Evolutionary conservation across 2,329 filamentous ascomycete genomes (phyloP), one percentile per base, ranked within the genome.

Genomic region (Pseudophaeomoniella oleicola): DNA sequence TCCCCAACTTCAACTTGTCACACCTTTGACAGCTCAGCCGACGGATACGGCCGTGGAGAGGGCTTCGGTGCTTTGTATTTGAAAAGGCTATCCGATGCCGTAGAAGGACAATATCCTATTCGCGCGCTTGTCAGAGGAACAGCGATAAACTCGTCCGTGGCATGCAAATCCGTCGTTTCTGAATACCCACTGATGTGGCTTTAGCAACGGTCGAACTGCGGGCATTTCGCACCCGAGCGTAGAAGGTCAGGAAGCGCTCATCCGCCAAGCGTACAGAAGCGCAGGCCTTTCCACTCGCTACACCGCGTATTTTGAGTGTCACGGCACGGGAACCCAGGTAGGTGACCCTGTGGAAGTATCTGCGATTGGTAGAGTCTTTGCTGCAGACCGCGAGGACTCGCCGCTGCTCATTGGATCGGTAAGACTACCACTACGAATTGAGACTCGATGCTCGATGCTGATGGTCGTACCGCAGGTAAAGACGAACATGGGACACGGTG

Each of bases 291-390:
- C 58, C 37, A 40, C 46, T 19, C 30, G 19, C 18, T 41, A 46
- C 15, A 51, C 46, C 2, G 19, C 38, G 6, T 62, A 51, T 32
- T 52, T 62, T 6, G 62, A 75, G 44, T 66, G 66, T 3, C 71
- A 75, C 46, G 70, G 69, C 13, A 73, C 71, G 0, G 71, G 70
- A 4, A 75, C 71, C 13, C 57, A 57, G 27, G 63, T 64, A 2
- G 72, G 72, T 2, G 71, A 75, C 40, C 69, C 69, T 0, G 62
- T 67, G n/a, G 71, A 75, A 42, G 64, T 66, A 1, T 55, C 51
- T 9, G 68, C 65, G 3, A 60, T 73, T 19, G 50, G 59, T 29
- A 56, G 57, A 5, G 60, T 66, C 0, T 12, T 45, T 16, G 50
- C 36, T 9, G 37, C n/a, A 6, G 34, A 16, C 13, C 22, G n/a